Evolutionary conservation across 768 basidiomycete genomes (phyloP).

Genomic region (Candolleomyces aberdarensis): DNA sequence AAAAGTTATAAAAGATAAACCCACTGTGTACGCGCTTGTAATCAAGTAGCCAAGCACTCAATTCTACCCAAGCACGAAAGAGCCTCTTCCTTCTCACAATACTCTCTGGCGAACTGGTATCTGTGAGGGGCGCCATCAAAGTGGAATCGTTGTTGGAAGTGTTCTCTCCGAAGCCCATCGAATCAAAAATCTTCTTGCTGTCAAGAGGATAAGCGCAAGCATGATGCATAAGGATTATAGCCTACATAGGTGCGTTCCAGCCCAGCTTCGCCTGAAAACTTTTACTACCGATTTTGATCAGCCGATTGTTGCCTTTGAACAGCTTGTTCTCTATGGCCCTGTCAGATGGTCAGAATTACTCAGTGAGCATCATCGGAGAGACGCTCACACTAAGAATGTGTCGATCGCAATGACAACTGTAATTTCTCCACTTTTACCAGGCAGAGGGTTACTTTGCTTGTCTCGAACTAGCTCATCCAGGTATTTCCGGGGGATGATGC

Average conservation of each 20-base stretch:
- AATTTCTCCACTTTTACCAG: constrained; percentile 52
- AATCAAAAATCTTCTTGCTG: constrained; percentile 45
- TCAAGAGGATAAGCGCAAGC: constrained; percentile 1
- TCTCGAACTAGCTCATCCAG: constrained; percentile 65
- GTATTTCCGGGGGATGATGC: constrained; percentile 61
- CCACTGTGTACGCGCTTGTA: constrained; percentile 48
- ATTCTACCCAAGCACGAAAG: constrained; percentile 79
- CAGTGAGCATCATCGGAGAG: constrained; percentile 4
- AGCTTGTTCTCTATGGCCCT: constrained; percentile 76
- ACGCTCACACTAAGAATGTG: constrained; percentile 59
- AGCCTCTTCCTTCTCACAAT: constrained; percentile 56
- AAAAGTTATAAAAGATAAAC: constrained; percentile 6
- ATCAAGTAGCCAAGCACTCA: constrained; percentile 62
- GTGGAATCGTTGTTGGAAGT: constrained; percentile 36
- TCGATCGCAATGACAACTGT: constrained; percentile 59
- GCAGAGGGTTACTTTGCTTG: constrained; percentile 54
- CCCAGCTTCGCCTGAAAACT: constrained; percentile 65
- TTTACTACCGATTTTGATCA: constrained; percentile 49
- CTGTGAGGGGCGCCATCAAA: constrained; percentile 55
- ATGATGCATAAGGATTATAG: not conserved
- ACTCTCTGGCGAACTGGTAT: constrained; percentile 42
- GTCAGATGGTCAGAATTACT: constrained; percentile 9
- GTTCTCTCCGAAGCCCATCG: constrained; percentile 41
- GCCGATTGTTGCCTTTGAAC: constrained; percentile 66
- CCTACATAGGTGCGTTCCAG: constrained; percentile 61